Base-by-base conservation (phyloP, 2,329 filamentous ascomycete genomes). In the Fusarium pilosicola region DNA sequence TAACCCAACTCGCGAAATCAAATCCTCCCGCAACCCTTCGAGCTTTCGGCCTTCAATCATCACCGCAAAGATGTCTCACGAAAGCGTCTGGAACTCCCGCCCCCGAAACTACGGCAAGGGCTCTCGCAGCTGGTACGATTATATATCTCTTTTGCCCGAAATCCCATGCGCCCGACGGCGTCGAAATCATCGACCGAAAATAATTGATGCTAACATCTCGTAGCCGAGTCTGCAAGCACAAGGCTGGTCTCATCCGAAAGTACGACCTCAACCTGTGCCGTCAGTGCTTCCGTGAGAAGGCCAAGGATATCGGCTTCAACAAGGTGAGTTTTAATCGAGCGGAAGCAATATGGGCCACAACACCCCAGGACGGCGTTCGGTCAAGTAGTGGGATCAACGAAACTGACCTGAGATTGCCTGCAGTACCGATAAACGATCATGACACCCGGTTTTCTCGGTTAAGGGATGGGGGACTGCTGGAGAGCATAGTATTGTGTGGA, bases 171-270 rank as follows among this genome's bases (percentile, higher is more conserved):
- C 51, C 46, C 59, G 66, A 45, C 36, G 46, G 54, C 44, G 38
- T 38, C 60, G 32, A 59, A 54, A 56, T 32, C 28, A 32, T 56
- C 62, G 51, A 49, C 48, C 68, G 42, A 66, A 59, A 51, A 42
- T 57, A 49, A 71, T 60, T 48, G 57, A 52, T 75, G 76, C 81
- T 83, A 79, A 83, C 81, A 67, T 74, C 58, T 66, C 62, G 39
- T 71, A 90, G 89, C 89, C 89, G 89, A 76, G 88, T 90, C 83
- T 91, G 89, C 94, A 94, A 95, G 84, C 96, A 99, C 93, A 92
- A 91, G 84, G 96, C 96, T 83, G 96, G 96, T 97, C 92, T 99
- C 81, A 97, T 99, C 92, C 95, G 96, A 90, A 99, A 99, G 90
- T 99, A 99, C 89, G 96, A 96, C 84, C 91, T 98, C 81, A 94